Evolutionary conservation across 495 filamentous ascomycete species (phyloP), one percentile per base, ranked within the genome.

Genomic region (Penicillium salamii): DNA sequence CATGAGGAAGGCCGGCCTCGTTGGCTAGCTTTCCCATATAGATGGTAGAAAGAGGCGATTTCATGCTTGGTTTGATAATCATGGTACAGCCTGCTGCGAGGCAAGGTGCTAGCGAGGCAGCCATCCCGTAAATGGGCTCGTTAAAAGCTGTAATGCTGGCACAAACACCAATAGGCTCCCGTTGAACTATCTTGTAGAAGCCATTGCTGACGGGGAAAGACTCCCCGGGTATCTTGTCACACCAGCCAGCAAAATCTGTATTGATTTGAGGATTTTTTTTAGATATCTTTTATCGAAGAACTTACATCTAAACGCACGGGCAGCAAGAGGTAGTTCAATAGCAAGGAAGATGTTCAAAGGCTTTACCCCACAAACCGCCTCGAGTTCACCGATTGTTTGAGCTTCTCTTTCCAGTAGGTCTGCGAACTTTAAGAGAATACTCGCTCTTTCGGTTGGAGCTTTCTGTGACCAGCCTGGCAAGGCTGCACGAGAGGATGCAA

Each of bases 1-100:
- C 90, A 3, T 89, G 86, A 29, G 90, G 90, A 67, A 95, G 93
- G 3, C 90, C 90, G 32, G 88, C 89, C 65, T 92, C 83, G 62
- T 82, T 84, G 61, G 91, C 75, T 41, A 93, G 75, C 20, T 79
- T 79, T 2, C 82, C 89, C 11, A 93, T 62, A 68, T 88, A 87
- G 1, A 92, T 72, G 59, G 86, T 34, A 5, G 32, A 34, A 83
- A 35, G 83, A 8, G 79, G 80, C 2, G 76, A 71, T 46, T 76
- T 60, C 53, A 81, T 78, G 23, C 71, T 74, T 8, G 76, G 70
- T 62, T 82, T 81, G 31, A 81, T 54, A 21, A 82, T 61, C n/a
- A 81, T 69, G 18, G 67, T 73, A 49, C 81, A 80, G 1, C 80
- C 80, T 2, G 77, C 71, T 5, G 74, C 75, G 2, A 82, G 61